Conservation (phyloP, 2,329 filamentous ascomycete species). For the Ceratocystis variospora region DNA sequence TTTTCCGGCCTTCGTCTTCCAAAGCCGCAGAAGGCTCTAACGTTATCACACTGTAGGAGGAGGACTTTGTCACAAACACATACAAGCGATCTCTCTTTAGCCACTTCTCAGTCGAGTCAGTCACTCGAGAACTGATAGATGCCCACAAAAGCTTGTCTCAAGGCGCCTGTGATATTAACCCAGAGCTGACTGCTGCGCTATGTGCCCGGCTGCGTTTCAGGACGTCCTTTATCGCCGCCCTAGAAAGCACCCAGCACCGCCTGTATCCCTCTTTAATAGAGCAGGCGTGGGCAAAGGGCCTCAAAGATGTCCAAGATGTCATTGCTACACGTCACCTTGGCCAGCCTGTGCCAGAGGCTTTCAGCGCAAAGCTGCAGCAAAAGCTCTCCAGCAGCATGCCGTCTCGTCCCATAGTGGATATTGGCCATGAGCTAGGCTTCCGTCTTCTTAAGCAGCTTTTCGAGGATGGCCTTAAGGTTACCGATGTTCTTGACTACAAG, state of each 20-base stretch:
- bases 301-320: background rate
- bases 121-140: slow-evolving; percentile 40
- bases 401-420: slow-evolving; percentile 72
- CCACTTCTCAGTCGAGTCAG: slow-evolving; percentile 42
- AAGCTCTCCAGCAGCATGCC: slow-evolving; percentile 86
- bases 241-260: slow-evolving; percentile 35
- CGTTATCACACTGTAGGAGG: slow-evolving; percentile 47
- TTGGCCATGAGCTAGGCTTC: slow-evolving; percentile 59
- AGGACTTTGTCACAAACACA: slow-evolving; percentile 89
- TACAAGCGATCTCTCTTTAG: slow-evolving; percentile 69
- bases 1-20: background rate
- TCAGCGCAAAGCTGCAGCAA: slow-evolving; percentile 83
- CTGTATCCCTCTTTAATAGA: slow-evolving; percentile 35
- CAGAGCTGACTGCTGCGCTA: slow-evolving; percentile 42
- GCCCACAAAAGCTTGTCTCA: slow-evolving; percentile 33
- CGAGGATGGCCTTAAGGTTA: slow-evolving; percentile 55
- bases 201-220: slow-evolving; percentile 53
- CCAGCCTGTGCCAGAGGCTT: slow-evolving; percentile 57
- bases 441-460: slow-evolving; percentile 56
- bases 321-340: slow-evolving; percentile 32
- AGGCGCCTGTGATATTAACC: slow-evolving; percentile 13
- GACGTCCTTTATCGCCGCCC: slow-evolving; percentile 44
- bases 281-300: slow-evolving; percentile 33
- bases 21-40: background rate
- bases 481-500: slow-evolving; percentile 51